Percentiles rank a stretch among this genome's conserved stretches.
These are phyloP conservation scores for Exutisphaerella laricina DNA, from an alignment of 2,329 filamentous ascomycete genomes.

Conservation along the genomic window DNA sequence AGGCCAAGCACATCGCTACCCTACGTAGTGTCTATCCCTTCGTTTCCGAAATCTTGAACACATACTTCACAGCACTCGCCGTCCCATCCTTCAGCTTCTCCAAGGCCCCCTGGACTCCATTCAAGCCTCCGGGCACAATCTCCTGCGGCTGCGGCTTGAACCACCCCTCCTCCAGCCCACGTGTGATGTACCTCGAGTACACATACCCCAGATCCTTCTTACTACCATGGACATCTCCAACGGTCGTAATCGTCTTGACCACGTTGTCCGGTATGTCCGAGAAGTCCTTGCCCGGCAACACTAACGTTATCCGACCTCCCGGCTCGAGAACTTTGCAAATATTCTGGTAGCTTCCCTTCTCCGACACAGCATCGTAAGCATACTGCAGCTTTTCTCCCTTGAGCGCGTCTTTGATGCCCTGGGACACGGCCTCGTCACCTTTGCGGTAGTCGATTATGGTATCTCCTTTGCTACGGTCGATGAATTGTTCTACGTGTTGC, in stretches of 20 bases:
- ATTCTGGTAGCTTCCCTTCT: conserved; percentile 33
- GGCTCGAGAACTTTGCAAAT: conserved; percentile 37
- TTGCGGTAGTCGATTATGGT: conserved; percentile 55
- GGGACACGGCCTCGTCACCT: conserved; percentile 29
- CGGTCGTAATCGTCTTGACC: conserved; percentile 35
- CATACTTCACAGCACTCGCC: conserved; percentile 61
- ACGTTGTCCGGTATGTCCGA: conserved; percentile 38
- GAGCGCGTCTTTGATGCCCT: conserved; percentile 30
- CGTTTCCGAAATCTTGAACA: conserved; percentile 53
- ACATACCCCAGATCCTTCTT: conserved; percentile 35
- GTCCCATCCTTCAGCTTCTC: conserved; percentile 54
- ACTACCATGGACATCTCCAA: conserved; percentile 28
- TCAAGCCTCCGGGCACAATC: conserved; percentile 51
- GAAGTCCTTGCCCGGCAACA: conserved; percentile 38
- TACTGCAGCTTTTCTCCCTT: conserved; percentile 26
- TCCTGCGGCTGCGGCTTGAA: conserved; percentile 39
- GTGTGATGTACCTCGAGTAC: conserved; percentile 30
- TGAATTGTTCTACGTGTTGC: conserved; percentile 48
- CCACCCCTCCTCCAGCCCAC: conserved; percentile 34
- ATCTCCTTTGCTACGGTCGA: conserved; percentile 53
- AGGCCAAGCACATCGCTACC: background rate
- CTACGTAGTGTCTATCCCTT: conserved; percentile 5
- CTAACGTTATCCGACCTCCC: conserved; percentile 32
- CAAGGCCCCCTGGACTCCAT: conserved; percentile 50
- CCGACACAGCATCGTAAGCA: conserved; percentile 32